Base-by-base conservation (phyloP, 768 basidiomycete species). In the Gymnopilus junonius region DNA sequence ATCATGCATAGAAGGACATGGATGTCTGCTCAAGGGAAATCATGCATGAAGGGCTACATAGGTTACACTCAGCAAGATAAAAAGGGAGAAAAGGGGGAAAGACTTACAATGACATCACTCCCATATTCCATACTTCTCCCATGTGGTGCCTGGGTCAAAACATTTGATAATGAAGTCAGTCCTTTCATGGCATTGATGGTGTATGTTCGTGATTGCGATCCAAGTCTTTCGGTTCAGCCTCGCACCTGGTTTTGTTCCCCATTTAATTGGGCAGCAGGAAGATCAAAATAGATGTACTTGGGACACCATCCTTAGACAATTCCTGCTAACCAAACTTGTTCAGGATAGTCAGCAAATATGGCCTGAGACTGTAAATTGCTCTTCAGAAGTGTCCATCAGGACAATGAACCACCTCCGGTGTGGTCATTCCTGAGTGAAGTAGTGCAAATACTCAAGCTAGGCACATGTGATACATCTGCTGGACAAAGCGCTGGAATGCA, bases 321-420 rank as follows among this genome's bases (percentile, higher is more conserved):
- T 12, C 71, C 62, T 0, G 73, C 54, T 0, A 77, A 60, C 54
- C 60, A 71, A 0, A 73, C 75, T 56, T 80, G 79, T 50, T 79
- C 78, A 0, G 78, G 78, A 61, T 80, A 80, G 42, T 80, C 77
- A 0, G 76, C 76, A 40, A 80, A 56, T 73, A 76, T 1, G 77
- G 75, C 0, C 75, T 75, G 7, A 79, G 61, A 4, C 65, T 61
- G 56, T 67, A 80, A 1, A 78, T 70, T 0, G 62, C 71, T 1
- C 68, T 62, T 1, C 71, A 68, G 59, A 68, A 77, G 55, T 78
- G 75, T 0, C 77, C 76, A 69, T 80, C 76, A 0, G 75, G 71
- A 51, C 76, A 80, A 0, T 48, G 55, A 4, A 74, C 35, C 11
- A 77, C 66, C 12, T 67, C 65, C 0, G 70, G 71, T 1, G 15